Conservation (phyloP, 1,139 yeast species). For the Schwanniomyces etchellsii region DNA sequence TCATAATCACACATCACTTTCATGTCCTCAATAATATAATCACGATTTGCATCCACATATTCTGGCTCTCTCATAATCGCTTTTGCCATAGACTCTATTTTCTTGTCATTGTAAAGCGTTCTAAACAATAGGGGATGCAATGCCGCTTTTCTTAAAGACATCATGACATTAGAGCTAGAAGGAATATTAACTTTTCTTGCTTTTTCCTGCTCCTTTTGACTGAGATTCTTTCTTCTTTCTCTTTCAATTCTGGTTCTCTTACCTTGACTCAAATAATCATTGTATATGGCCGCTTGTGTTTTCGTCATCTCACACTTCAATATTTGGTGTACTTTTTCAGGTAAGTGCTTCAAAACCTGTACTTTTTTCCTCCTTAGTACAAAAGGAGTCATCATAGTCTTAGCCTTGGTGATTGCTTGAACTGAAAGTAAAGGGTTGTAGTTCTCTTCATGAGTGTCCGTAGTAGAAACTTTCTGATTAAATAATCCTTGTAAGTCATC, state of each 20-base stretch:
- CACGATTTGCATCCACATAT: constrained; percentile 67
- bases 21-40: constrained; percentile 87
- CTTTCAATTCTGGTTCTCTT: constrained; percentile 44
- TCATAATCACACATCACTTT: constrained; percentile 94
- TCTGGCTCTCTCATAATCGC: constrained; percentile 77
- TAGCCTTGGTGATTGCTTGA: constrained; percentile 89
- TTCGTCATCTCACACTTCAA: constrained; percentile 59
- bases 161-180: constrained; percentile 50
- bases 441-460: constrained; percentile 30
- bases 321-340: constrained; percentile 62
- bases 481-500: constrained; percentile 80
- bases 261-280: constrained; percentile 46
- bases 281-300: constrained; percentile 57
- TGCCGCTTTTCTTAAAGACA: constrained; percentile 70
- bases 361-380: constrained; percentile 86
- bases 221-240: constrained; percentile 40
- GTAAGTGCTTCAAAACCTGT: constrained; percentile 86
- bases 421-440: constrained; percentile 81
- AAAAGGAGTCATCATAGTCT: constrained; percentile 98
- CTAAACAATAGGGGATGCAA: constrained; percentile 74
- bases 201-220: constrained; percentile 33
- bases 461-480: constrained; percentile 74
- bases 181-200: constrained; percentile 31
- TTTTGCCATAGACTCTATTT: constrained; percentile 61
- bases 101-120: constrained; percentile 47